Base-by-base conservation (phyloP, 164 flowering plant genomes). In the Magnolia sinica region DNA sequence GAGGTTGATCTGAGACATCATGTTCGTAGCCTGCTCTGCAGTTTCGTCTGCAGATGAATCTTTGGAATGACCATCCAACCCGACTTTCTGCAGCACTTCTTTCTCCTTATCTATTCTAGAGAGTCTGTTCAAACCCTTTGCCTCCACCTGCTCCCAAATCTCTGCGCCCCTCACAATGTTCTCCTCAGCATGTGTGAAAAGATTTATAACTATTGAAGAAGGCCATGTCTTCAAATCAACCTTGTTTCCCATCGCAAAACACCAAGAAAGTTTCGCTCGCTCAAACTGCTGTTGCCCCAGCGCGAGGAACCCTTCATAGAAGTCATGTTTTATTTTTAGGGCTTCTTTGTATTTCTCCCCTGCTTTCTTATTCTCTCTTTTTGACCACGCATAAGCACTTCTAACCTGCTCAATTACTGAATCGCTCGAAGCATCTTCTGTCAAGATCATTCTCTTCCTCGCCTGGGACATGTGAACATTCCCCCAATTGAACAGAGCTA, bases 181-280 rank as follows among this genome's bases (percentile, higher is more conserved):
- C 20, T 87, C 92, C 83, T 92, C 97, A n/a, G 98, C 97, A 71
- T 24, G 82, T 83, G 91, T 86, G 74, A 87, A 95, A 29, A 95
- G 90, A 51, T 85, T 81, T 31, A 93, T 72, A 72, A 89, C 86
- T 52, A 87, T 91, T 19, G 83, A 50, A 24, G 84, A 85, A 49
- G 90, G 86, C 92, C 97, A 88, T 55, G 87, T 69, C 45, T 88
- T 88, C 73, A 93, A 73, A 79, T 90, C 92, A 27, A 82, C 87
- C 50, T 87, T 83, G 76, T 51, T 90, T 14, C 87, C 90, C 74
- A 93, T 67, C 20, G 92, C 92, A 87, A 85, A 89, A 81, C 89
- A 89, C 98, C 98, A 95, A n/a, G 89, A 84, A 68, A 93, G 94
- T 78, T 87, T 93, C 70, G 98, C 99, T 83, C 84, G 92, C 86